phyloP scores from a whole-genome alignment of 495 filamentous ascomycete species.

The Tuber indicum region DNA sequence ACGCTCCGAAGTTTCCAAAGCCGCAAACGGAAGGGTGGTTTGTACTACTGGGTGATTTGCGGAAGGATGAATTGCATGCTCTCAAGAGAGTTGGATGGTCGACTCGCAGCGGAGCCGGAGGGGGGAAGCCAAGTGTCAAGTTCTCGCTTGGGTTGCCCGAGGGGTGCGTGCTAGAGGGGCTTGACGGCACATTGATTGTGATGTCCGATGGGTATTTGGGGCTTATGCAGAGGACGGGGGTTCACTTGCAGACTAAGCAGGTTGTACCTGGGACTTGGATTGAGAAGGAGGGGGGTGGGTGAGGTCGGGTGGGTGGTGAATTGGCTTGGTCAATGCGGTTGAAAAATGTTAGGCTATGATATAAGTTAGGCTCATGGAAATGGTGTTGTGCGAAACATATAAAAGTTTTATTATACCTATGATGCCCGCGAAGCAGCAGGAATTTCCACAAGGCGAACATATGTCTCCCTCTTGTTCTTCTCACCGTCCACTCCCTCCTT shows the following conservation, averaged over 20 bases:
- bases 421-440: background rate
- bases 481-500: background rate
- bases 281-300: conserved; percentile 20
- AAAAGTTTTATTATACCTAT: background rate
- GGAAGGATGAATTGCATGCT: conserved; percentile 67
- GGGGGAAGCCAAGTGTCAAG: conserved; percentile 16
- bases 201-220: conserved; percentile 39
- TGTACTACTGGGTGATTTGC: conserved; percentile 61
- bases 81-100: conserved; percentile 80
- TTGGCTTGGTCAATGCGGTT: background rate
- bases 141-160: conserved; percentile 36
- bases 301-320: background rate
- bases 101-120: conserved; percentile 29
- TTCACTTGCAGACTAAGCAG: conserved; percentile 33
- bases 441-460: background rate
- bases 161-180: conserved; percentile 25
- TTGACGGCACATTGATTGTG: conserved; percentile 24
- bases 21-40: conserved; percentile 94
- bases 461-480: background rate
- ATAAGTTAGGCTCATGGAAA: background rate
- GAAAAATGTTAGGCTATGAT: background rate
- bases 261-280: conserved; percentile 31
- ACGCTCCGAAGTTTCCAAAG: conserved; percentile 84
- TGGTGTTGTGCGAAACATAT: background rate
- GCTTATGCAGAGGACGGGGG: conserved; percentile 25